phyloP scores from a whole-genome alignment of 352 stramenopile species.

The Pythium utonaiense region DNA sequence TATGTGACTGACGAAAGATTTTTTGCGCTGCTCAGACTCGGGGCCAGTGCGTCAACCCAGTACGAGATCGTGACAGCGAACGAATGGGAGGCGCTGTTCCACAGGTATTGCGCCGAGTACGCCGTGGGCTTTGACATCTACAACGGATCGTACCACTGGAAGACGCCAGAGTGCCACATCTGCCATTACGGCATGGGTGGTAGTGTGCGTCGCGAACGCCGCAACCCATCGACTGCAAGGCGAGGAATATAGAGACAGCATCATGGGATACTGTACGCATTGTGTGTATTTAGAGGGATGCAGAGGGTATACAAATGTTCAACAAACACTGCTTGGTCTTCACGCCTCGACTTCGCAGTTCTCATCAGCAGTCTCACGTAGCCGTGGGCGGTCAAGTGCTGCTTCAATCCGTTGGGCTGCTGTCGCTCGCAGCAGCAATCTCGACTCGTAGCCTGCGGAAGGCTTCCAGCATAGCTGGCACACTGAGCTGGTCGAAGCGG shows the following conservation, averaged over 20 bases:
- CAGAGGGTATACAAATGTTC: conserved; percentile 4
- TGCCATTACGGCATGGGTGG: conserved; percentile 75
- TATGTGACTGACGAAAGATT: too few species aligned
- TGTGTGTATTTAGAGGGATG: neutral
- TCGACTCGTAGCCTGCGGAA: conserved; percentile 36
- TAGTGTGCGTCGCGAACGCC: conserved; percentile 30
- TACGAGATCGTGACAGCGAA: conserved; percentile 84
- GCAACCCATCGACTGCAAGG: conserved; percentile 33
- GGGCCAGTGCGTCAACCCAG: conserved; percentile 48
- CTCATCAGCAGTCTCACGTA: conserved; percentile 31
- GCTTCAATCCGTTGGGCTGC: neutral
- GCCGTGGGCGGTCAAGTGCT: conserved; percentile 7
- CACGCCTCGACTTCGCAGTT: conserved; percentile 12
- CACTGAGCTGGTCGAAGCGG: conserved; percentile 44
- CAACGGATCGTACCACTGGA: conserved; percentile 80
- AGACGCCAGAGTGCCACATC: conserved; percentile 69
- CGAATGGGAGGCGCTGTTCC: conserved; percentile 82
- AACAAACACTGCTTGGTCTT: conserved; percentile 10
- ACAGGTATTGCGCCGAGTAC: conserved; percentile 77
- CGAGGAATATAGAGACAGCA: neutral
- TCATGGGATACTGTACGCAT: neutral
- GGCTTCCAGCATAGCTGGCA: conserved; percentile 49
- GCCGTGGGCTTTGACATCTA: conserved; percentile 78
- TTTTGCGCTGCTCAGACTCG: conserved; percentile 29
- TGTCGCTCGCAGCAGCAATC: neutral